Conservation (phyloP, 2,329 filamentous ascomycete species). For the Neopestalotiopsis clavispora region DNA sequence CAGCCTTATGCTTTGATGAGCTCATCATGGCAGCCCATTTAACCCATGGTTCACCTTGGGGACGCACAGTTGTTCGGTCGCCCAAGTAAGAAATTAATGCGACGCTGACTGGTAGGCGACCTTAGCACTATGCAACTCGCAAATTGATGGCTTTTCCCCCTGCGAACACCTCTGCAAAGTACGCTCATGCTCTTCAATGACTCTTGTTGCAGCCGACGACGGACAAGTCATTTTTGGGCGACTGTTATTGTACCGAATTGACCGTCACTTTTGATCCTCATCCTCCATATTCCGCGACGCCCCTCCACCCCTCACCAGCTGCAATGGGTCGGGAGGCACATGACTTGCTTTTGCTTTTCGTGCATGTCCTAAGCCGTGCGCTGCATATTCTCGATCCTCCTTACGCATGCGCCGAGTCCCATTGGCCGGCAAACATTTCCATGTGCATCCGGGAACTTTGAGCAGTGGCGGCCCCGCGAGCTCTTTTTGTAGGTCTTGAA, state of each 20-base stretch:
- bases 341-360: neutral
- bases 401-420: neutral
- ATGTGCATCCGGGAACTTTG: neutral
- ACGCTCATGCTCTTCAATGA: neutral
- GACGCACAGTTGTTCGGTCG: neutral
- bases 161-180: neutral
- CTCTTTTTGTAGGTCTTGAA: neutral
- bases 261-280: neutral
- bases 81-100: constrained; percentile 10
- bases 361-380: neutral
- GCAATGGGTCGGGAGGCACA: neutral
- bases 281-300: neutral
- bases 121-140: neutral
- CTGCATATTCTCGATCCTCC: constrained; percentile 5
- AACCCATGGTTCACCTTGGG: neutral
- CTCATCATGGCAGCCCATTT: neutral
- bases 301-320: neutral
- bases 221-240: neutral
- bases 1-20: constrained; percentile 1
- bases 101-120: neutral
- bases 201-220: neutral
- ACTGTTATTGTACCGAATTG: neutral
- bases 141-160: neutral
- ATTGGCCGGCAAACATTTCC: neutral
- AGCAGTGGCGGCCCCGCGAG: neutral